These are phyloP conservation scores for Phytopythium montanum DNA, from an alignment of 352 stramenopile genomes.

Conservation along the genomic window DNA sequence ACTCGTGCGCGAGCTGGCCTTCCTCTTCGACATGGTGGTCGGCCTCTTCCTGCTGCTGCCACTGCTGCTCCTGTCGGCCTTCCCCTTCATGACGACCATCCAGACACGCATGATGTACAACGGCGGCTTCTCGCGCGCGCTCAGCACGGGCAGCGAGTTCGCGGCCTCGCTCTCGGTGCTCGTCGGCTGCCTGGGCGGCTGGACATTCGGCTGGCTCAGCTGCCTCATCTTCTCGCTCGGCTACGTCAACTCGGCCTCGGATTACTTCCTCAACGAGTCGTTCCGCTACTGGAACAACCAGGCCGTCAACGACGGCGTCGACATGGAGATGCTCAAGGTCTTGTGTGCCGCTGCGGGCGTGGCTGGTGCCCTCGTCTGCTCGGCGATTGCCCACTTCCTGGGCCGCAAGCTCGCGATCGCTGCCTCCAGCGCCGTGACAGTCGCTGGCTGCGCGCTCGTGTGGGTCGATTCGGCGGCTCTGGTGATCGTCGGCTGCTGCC, in stretches of 20 bases:
- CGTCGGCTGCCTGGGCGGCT: conserved; percentile 67
- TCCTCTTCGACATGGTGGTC: conserved; percentile 86
- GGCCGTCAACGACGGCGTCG: conserved; percentile 33
- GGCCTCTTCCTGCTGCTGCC: conserved; percentile 72
- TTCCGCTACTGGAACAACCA: conserved; percentile 82
- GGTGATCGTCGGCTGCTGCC: conserved; percentile 65
- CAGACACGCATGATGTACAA: conserved; percentile 92
- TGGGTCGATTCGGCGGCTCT: conserved; percentile 65
- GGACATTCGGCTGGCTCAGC: conserved; percentile 75
- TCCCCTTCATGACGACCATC: conserved; percentile 88
- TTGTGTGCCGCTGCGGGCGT: conserved; percentile 55
- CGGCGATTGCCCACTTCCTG: conserved; percentile 45
- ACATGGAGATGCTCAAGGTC: conserved; percentile 68
- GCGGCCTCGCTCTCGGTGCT: conserved; percentile 74
- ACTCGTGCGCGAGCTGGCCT: conserved; percentile 71
- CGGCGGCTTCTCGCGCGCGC: conserved; percentile 74
- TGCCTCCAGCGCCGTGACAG: conserved; percentile 45
- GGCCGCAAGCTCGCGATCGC: conserved; percentile 71
- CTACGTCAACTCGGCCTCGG: conserved; percentile 66
- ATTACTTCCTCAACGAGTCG: conserved; percentile 83
- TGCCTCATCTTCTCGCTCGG: conserved; percentile 80
- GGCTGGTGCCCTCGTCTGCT: conserved; percentile 47
- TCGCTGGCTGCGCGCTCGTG: conserved; percentile 60
- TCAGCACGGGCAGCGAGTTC: conserved; percentile 82
- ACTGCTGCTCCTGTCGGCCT: conserved; percentile 69